Conservation (phyloP, 1,139 yeast genomes). For the Suhomyces bokatorum region DNA sequence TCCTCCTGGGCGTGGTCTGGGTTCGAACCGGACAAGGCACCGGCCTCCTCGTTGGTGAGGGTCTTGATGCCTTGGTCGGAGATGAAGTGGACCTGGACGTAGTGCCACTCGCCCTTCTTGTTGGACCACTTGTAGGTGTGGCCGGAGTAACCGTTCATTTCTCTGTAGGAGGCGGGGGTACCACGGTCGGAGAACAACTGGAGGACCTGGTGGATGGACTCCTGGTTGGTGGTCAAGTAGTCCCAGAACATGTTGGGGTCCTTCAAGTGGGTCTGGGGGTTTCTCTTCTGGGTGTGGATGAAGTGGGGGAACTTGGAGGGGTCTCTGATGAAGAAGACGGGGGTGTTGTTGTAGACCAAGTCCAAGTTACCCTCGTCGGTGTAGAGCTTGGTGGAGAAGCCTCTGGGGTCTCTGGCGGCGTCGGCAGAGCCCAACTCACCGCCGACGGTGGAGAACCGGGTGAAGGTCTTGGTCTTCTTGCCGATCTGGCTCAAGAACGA, state of each 20-base stretch:
- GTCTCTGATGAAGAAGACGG: slow-evolving; percentile 82
- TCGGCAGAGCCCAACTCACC: slow-evolving; percentile 86
- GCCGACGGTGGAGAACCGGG: slow-evolving; percentile 87
- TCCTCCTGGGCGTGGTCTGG: slow-evolving; percentile 66
- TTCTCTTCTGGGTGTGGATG: slow-evolving; percentile 83
- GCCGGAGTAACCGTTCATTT: slow-evolving; percentile 76
- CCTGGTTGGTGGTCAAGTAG: slow-evolving; percentile 64
- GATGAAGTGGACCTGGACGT: slow-evolving; percentile 65
- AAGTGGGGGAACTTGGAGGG: slow-evolving; percentile 87
- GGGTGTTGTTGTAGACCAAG: slow-evolving; percentile 89
- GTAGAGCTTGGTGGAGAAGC: slow-evolving; percentile 78
- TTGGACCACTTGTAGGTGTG: slow-evolving; percentile 74
- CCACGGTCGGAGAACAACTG: slow-evolving; percentile 55
- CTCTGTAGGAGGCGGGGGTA: slow-evolving; percentile 62
- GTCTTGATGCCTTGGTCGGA: slow-evolving; percentile 66
- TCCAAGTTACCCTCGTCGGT: slow-evolving; percentile 89
- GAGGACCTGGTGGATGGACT: slow-evolving; percentile 19
- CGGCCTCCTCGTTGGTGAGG: slow-evolving; percentile 58
- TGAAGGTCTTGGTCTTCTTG: slow-evolving; percentile 70
- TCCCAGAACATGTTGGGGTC: slow-evolving; percentile 82
- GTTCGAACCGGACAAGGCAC: slow-evolving; percentile 52
- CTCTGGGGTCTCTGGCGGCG: slow-evolving; percentile 89
- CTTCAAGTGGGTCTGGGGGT: slow-evolving; percentile 73
- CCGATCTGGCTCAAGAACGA: slow-evolving; percentile 72
- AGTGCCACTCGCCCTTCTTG: slow-evolving; percentile 60